Base-by-base conservation (phyloP, 139 green algal species). In the Picochlorum sp. region DNA sequence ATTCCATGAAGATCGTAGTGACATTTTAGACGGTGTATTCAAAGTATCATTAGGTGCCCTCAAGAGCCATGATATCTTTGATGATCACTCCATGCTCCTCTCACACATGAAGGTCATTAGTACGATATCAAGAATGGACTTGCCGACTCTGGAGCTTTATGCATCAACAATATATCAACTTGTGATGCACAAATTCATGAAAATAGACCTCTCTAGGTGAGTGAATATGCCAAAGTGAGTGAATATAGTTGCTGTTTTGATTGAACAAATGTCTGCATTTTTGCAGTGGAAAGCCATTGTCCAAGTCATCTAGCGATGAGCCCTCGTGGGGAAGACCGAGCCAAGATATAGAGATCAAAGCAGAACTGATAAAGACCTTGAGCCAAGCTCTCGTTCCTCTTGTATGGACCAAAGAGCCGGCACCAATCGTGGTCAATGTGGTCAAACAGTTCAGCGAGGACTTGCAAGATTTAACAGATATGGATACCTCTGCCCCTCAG, bases 301-400 rank as follows among this genome's bases (percentile, higher is more conserved):
- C 47, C 1, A 21, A 21, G 7, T 21, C 47, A 26, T 54, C 47
- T 26, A 54, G n/a, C 6, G 15, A 41, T 0, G 34, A 41, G 34
- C 34, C 34, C 34, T 41, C 24, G 20, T 69, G 68, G 68, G 58
- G 54, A 49, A 57, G 60, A 18, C 69, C 64, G 52, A 66, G 67
- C 6, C 23, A 61, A 21, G 56, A 52, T 63, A 70, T 74, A 16
- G 63, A 37, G 2, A 61, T 82, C 28, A 89, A 89, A 64, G 51
- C 50, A 10, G 65, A 64, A 2, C 74, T 77, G 14, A 20, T 89
- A 41, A 72, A 69, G 6, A 83, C 80, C 1, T 54, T 86, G 38
- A 60, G 45, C n/a, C 65, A 83, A 49, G 41, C 57, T 10, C 62
- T 83, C 28, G 66, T 83, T 52, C 50, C 57, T 3, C 59, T 76